phyloP scores from a whole-genome alignment of 371 early-diverging fungal species.

The Mortierella sp. region DNA sequence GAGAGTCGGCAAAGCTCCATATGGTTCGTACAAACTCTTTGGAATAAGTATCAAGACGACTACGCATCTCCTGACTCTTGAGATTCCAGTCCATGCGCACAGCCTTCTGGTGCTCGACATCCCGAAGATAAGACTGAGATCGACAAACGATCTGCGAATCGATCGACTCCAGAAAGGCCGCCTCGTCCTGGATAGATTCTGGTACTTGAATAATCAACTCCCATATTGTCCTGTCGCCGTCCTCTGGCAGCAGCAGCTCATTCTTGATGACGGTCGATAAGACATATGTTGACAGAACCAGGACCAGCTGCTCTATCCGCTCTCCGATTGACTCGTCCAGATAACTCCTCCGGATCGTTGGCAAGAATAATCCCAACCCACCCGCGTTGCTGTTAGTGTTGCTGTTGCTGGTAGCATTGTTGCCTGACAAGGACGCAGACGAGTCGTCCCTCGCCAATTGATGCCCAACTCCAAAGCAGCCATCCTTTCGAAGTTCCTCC shows the following conservation, averaged over 20 bases:
- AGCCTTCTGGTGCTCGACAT: slow-evolving; percentile 10
- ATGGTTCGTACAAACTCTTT: slow-evolving; percentile 20
- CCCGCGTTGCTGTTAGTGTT: background rate
- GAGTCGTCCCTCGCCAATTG: background rate
- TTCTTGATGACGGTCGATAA: slow-evolving; percentile 20
- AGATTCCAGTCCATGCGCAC: slow-evolving; percentile 22
- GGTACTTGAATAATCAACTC: slow-evolving; percentile 19
- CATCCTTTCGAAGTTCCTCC: slow-evolving; percentile 58
- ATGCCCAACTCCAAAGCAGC: slow-evolving; percentile 46
- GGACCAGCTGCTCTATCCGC: slow-evolving; percentile 49
- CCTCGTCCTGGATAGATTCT: slow-evolving; percentile 18
- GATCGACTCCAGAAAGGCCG: slow-evolving; percentile 1
- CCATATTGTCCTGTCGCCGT: slow-evolving; percentile 1
- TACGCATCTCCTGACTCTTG: slow-evolving; percentile 24
- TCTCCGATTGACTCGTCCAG: slow-evolving; percentile 55
- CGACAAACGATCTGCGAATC: slow-evolving; percentile 19
- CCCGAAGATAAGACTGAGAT: slow-evolving; percentile 14
- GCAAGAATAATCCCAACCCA: slow-evolving; percentile 44
- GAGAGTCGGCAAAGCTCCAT: background rate
- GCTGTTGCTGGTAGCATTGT: background rate
- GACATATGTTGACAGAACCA: slow-evolving; percentile 51
- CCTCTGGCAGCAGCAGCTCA: background rate
- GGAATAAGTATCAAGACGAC: background rate
- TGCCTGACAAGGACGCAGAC: background rate
- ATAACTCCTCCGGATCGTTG: slow-evolving; percentile 52